Evolutionary conservation across 2,329 filamentous ascomycete genomes (phyloP), one percentile per base, ranked within the genome.

Genomic region (Colletotrichum tofieldiae): DNA sequence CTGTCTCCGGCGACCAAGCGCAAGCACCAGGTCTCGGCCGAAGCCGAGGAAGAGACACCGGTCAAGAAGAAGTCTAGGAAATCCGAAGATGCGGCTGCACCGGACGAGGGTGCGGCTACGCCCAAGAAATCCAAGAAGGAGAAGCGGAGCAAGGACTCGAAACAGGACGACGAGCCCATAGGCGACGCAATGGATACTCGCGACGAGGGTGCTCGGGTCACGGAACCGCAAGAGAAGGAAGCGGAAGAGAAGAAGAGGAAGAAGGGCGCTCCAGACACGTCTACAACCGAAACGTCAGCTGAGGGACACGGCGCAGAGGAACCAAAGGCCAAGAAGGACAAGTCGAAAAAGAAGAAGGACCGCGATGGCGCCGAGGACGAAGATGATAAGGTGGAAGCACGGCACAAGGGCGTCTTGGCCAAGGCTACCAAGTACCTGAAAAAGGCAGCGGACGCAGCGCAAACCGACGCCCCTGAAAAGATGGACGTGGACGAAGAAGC

Each of bases 361-460:
- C 9, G 14, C 11, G 23, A n/a, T 14, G 35, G 32, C 18, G 12
- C 55, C 12, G 72, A 77, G 59, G 71, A 74, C 72, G 45, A 52
- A 69, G 29, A 32, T 32, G 14, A 77, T 6, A 77, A 78, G 45
- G 75, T 79, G 39, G 79, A 80, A 16, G 76, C 79, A 41, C 80
- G 85, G 32, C 85, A 90, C 77, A 89, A 86, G 72, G 80, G 84
- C 0, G 81, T 92, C 5, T 81, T 92, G 43, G 84, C 88, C 55
- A 90, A 89, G 75, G 85, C 87, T 49, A 82, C 86, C 26, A 91
- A 88, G 75, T 88, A 89, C 1, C 80, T 91, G 41, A 86, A 86
- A 72, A 81, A 85, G 70, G 82, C 86, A 4, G 81, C 86, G 54
- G 84, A 85, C 67, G 76, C 83, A 14, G 80, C 82, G 4, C 77